Evolutionary conservation across 1,284 basidiomycete genomes (phyloP).

Genomic region (Sporisorium sorghi): DNA sequence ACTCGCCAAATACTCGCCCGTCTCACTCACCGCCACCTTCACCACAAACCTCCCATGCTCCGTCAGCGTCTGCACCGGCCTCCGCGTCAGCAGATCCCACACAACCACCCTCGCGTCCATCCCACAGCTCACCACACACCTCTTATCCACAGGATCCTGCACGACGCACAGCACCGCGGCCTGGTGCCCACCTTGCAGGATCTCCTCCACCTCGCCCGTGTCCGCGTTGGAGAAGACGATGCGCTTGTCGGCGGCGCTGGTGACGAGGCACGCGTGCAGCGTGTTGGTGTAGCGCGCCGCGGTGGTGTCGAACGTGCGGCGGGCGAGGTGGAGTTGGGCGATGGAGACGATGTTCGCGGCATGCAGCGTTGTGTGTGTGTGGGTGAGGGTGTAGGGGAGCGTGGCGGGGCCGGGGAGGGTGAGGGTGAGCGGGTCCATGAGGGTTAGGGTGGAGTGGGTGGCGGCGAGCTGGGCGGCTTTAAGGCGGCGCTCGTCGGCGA

Average conservation of each 20-base stretch:
- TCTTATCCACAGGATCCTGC: constrained; percentile 48
- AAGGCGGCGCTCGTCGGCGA: constrained; percentile 22
- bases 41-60: constrained; percentile 64
- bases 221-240: constrained; percentile 55
- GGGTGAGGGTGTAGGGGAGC: constrained; percentile 25
- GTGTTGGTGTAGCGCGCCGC: constrained; percentile 20
- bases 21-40: constrained; percentile 43
- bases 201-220: constrained; percentile 56
- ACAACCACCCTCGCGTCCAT: constrained; percentile 64
- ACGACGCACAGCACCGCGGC: constrained; percentile 59
- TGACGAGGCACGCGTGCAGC: constrained; percentile 32
- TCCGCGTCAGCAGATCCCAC: constrained; percentile 54
- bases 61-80: constrained; percentile 48
- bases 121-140: constrained; percentile 56
- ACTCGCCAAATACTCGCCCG: constrained; percentile 58
- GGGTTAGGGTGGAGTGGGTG: constrained; percentile 21
- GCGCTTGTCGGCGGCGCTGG: constrained; percentile 58
- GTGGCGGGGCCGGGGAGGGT: constrained; percentile 26
- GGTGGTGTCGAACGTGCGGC: constrained; percentile 33
- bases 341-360: constrained; percentile 63
- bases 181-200: constrained; percentile 55
- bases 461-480: constrained; percentile 19
- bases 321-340: constrained; percentile 26
- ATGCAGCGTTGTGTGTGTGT: constrained; percentile 53
- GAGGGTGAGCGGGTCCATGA: constrained; percentile 40